Percentiles rank a stretch among this genome's conserved stretches.
phyloP scores from a whole-genome alignment of 352 stramenopile species.

The Phytophthora aleatoria region DNA sequence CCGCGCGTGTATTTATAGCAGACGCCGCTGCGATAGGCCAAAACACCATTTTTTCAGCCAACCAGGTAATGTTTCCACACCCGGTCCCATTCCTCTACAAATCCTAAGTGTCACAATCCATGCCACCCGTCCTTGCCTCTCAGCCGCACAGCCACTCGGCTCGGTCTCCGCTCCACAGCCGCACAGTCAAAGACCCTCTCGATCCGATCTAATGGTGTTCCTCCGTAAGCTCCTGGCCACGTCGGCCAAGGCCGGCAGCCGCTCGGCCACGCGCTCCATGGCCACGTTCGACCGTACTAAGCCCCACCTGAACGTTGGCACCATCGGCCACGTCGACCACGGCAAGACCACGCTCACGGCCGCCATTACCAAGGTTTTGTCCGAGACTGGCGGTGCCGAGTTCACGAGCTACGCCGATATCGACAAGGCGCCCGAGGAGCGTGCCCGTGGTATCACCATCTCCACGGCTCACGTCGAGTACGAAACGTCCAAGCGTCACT shows the following conservation, averaged over 20 bases:
- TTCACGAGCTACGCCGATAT: constrained; percentile 94
- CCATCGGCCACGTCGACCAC: constrained; percentile 98
- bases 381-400: constrained; percentile 78
- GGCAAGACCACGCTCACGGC: constrained; percentile 97
- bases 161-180: constrained; percentile 9
- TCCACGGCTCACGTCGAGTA: constrained; percentile 39
- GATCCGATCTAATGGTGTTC: constrained; percentile 28
- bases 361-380: constrained; percentile 93
- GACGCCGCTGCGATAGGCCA: background rate
- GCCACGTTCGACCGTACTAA: constrained; percentile 90
- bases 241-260: constrained; percentile 16
- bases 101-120: background rate
- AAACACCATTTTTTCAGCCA: background rate
- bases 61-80: background rate
- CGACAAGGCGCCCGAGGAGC: constrained; percentile 93
- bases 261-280: constrained; percentile 34
- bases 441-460: constrained; percentile 39
- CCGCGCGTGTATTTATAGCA: no score
- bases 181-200: constrained; percentile 13
- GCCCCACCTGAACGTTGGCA: constrained; percentile 97
- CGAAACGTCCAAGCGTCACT: constrained; percentile 35
- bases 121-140: constrained; percentile 17
- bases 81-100: background rate
- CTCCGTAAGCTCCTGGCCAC: constrained; percentile 35
- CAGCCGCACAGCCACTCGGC: constrained; percentile 18